These are phyloP conservation scores for Eutrema japonicum DNA, from an alignment of 345 rosid genomes.

Conservation along the genomic window DNA sequence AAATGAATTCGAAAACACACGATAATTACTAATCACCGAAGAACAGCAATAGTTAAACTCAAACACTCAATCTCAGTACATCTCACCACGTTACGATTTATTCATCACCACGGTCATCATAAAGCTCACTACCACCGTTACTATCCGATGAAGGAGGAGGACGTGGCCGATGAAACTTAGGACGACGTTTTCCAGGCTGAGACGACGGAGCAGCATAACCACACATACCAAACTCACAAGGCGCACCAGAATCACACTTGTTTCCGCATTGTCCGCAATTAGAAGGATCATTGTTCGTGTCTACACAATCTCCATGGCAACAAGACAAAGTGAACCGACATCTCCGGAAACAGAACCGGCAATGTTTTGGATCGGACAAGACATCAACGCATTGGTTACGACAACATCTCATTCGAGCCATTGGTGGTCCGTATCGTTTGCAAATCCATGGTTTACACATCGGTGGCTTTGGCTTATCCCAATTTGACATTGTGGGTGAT, in stretches of 20 bases:
- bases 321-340: conserved; percentile 39
- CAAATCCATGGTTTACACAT: conserved; percentile 38
- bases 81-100: conserved; percentile 21
- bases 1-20: conserved; percentile 27
- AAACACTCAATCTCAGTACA: background rate
- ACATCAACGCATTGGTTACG: conserved; percentile 42
- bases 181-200: conserved; percentile 30
- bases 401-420: conserved; percentile 44
- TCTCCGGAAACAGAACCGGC: conserved; percentile 35
- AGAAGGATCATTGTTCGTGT: conserved; percentile 36
- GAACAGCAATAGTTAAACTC: conserved; percentile 24
- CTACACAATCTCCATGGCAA: conserved; percentile 34
- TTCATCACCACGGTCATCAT: conserved; percentile 32
- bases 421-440: conserved; percentile 36
- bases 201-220: conserved; percentile 43
- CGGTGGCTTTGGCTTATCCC: conserved; percentile 25
- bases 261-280: conserved; percentile 44
- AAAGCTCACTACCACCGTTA: conserved; percentile 3
- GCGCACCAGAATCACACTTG: conserved; percentile 37
- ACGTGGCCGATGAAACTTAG: conserved; percentile 14
- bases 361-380: conserved; percentile 43
- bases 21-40: background rate
- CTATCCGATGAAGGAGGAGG: conserved; percentile 36
- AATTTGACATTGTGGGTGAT: conserved; percentile 7
- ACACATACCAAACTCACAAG: conserved; percentile 48